These are phyloP conservation scores for Aspergillus sp. DNA, from an alignment of 2,329 filamentous ascomycete species.

Conservation along the genomic window DNA sequence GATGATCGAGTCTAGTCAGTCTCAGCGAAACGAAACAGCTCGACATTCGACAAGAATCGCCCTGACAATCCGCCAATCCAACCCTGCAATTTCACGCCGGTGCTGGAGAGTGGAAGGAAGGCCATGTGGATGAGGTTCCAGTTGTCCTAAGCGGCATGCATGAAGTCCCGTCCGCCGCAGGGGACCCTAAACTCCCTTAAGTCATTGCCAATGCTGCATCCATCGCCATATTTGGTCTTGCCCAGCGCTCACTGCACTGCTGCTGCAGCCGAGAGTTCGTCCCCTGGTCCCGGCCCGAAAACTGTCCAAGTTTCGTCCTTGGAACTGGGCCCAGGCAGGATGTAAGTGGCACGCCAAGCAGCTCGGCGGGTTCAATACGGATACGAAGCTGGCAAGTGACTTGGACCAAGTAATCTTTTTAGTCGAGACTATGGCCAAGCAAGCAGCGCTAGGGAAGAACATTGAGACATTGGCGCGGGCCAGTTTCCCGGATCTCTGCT, in stretches of 20 bases:
- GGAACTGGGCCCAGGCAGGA: background rate
- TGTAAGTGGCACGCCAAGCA: slow-evolving; percentile 1
- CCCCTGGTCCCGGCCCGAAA: background rate
- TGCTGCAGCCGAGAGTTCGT: too few relatives aligned
- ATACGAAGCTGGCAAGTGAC: background rate
- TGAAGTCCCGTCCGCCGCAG: too few relatives aligned
- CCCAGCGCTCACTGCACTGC: too few relatives aligned
- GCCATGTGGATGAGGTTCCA: background rate
- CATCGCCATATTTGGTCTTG: too few relatives aligned
- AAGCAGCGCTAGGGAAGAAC: background rate
- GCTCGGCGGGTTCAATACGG: background rate
- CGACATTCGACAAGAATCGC: background rate
- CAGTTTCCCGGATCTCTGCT: too few relatives aligned
- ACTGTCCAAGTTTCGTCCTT: background rate
- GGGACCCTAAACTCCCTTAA: too few relatives aligned
- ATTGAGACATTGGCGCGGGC: background rate
- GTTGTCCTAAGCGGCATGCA: background rate
- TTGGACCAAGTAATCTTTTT: background rate
- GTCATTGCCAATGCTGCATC: too few relatives aligned
- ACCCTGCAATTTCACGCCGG: slow-evolving; percentile 1
- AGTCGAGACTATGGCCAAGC: background rate
- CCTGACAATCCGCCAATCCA: background rate
- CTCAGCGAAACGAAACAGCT: background rate
- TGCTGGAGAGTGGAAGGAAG: background rate
- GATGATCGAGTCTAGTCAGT: background rate